Evolutionary conservation across 2,329 filamentous ascomycete genomes (phyloP).

Genomic region (Polychaeton citri): DNA sequence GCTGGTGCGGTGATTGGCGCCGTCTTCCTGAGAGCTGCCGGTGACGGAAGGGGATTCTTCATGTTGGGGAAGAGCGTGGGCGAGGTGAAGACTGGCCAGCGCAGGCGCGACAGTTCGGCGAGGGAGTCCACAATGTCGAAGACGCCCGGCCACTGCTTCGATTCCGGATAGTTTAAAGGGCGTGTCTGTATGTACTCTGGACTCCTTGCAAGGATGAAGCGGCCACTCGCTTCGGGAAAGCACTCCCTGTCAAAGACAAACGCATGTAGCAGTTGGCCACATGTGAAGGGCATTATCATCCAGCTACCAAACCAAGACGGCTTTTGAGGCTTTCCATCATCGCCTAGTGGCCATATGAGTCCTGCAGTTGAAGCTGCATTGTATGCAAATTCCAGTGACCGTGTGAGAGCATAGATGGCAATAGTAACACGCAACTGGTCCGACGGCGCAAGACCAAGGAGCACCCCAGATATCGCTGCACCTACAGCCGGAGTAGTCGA

Average conservation of each 20-base stretch:
- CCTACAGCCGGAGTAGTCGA: constrained; percentile 79
- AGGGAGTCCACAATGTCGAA: constrained; percentile 70
- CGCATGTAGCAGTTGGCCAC: constrained; percentile 36
- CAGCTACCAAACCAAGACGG: constrained; percentile 51
- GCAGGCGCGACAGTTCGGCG: constrained; percentile 64
- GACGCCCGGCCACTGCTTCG: constrained; percentile 59
- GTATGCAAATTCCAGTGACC: constrained; percentile 75
- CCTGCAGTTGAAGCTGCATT: constrained; percentile 64
- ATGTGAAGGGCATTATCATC: constrained; percentile 37
- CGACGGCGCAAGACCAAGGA: constrained; percentile 61
- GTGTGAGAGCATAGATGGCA: constrained; percentile 68
- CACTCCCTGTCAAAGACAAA: constrained; percentile 40
- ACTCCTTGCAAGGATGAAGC: constrained; percentile 57
- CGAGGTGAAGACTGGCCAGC: constrained; percentile 79
- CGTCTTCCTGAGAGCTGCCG: constrained; percentile 49
- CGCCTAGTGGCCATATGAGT: constrained; percentile 31
- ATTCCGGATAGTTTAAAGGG: constrained; percentile 57
- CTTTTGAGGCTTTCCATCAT: constrained; percentile 36
- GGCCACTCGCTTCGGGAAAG: constrained; percentile 43
- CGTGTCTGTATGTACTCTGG: constrained; percentile 64
- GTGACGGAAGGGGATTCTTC: constrained; percentile 37
- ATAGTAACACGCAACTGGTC: constrained; percentile 63
- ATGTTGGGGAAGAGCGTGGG: constrained; percentile 72
- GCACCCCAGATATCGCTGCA: constrained; percentile 72
- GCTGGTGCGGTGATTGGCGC: constrained; percentile 69